Conservation (phyloP, 176 grass and related monocot species). For the Luzula sylvatica region DNA sequence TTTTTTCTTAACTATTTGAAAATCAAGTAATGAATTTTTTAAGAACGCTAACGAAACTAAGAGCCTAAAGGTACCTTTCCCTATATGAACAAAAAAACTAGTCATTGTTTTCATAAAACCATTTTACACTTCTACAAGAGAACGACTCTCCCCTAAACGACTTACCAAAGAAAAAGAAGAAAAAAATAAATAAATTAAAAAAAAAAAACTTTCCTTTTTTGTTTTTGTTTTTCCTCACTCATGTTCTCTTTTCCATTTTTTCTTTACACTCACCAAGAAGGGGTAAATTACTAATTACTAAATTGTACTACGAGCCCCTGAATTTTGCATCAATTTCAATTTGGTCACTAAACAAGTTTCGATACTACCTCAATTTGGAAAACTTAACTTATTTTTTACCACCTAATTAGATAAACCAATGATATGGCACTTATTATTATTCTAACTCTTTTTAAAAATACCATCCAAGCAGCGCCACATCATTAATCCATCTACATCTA, state of each 20-base stretch:
- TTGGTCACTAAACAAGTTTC: conserved; percentile 8
- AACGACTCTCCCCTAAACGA: conserved; percentile 7
- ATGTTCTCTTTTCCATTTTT: conserved; percentile 17
- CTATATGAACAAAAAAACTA: conserved; percentile 43
- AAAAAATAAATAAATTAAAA: conserved; percentile 22
- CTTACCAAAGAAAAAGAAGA: conserved; percentile 22
- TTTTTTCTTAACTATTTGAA: no score
- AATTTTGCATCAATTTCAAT: conserved; percentile 10
- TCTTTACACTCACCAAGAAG: not conserved
- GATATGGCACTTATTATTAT: conserved; percentile 18
- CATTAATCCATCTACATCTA: conserved; percentile 20
- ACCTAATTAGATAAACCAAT: conserved; percentile 17
- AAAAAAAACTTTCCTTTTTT: conserved; percentile 40
- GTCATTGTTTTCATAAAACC: conserved; percentile 27
- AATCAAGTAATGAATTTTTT: no score
- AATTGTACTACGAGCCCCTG: not conserved
- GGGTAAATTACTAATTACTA: no score
- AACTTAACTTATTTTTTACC: not conserved
- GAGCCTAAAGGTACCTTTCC: conserved; percentile 25
- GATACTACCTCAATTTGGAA: not conserved
- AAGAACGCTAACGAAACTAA: no score
- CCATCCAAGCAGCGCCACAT: conserved; percentile 2
- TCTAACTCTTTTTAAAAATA: conserved; percentile 7
- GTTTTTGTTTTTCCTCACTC: conserved; percentile 41
- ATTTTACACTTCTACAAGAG: conserved; percentile 27